Evolutionary conservation across 164 flowering plant species (phyloP), one percentile per base, ranked within the genome.

Genomic region (Vitis rotundifolia): DNA sequence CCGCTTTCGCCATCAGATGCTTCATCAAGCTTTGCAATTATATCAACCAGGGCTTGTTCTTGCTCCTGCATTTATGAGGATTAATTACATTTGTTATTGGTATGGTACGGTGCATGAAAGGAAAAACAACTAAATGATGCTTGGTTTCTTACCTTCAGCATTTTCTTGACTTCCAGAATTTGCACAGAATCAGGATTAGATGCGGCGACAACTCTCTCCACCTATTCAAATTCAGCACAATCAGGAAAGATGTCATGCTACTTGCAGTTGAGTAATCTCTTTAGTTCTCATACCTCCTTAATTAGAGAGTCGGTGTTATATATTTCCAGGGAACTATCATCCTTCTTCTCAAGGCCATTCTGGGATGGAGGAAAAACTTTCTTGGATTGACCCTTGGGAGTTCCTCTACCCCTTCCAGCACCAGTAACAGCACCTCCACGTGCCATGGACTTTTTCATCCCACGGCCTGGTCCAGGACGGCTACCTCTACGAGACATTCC

Each of bases 251-350:
- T 26, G 9, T 57, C 26, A 57, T 9, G 10, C 10, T 14, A 9
- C 13, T 9, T 18, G 18, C 15, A 55, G 10, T 16, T 55, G 8
- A 57, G 26, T 15, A 15, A 5, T 18, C 22, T 14, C 44, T 57
- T 9, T 11, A 54, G 19, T 15, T 49, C 18, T 22, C 4, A 3
- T 76, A 89, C 99, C 97, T 96, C 98, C 68, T 88, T 90, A 60
- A 96, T 88, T 26, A 96, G 83, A 56, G 90, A 82, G 71, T 91
- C 99, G 3, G 99, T 96, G 66, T 90, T 93, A 63, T 90, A 87
- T 76, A 96, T 82, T 72, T 91, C 92, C 58, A 96, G 90, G 66
- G 90, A 89, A 64, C 83, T 89, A n/a, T 77, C 61, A 55, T 68
- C 77, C 72, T 88, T 88, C 83, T 84, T 90, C 52, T 90, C 89